Evolutionary conservation across 257 asterid genomes (phyloP), one percentile per base, ranked within the genome.

Genomic region (Capsicum rhomboideum): DNA sequence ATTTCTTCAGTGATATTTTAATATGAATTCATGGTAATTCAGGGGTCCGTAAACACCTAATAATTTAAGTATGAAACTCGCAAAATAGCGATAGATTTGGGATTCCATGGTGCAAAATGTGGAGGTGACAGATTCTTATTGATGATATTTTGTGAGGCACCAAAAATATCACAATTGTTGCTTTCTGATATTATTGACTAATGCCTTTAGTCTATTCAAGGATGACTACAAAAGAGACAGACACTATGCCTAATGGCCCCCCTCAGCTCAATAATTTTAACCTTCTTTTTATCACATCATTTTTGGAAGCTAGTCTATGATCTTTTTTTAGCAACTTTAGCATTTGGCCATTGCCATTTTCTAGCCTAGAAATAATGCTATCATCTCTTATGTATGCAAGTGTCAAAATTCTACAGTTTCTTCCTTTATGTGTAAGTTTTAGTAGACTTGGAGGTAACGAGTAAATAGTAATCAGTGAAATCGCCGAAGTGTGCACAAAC

Each of bases 401-500:
- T 44, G 13, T 44, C 40, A 72, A 44, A 31, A 67, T 9, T 67
- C 26, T 67, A 8, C 9, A 67, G 0, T 0, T 17, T 67, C 50
- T 67, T 67, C 5, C 77, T 67, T 67, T 2, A 5, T 34, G 40
- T 34, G 44, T 40, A n/a, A 6, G 12, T 21, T n/a, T 42, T 6
- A 6, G 1, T 37, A 34, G 9, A 37, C 1, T 4, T 37, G 8
- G 1, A 28, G 21, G 72, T 64, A 28, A 64, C 2, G 14, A 64
- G 42, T 63, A 1, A 3, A 9, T 2, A n/a, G n/a, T n/a, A n/a
- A n/a, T n/a, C n/a, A 0, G 4, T 67, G 50, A 0, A 20, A 31
- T 68, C 5, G 0, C 17, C 10, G 26, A 34, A 34, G 11, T 17
- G 0, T 0, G 0, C 2, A 2, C 16, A 68, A 34, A 18, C 0